A percentile compares a stretch with the other conserved stretches of the same genome.
Conservation (phyloP, 768 basidiomycete species). For the Lyophyllum atratum region DNA sequence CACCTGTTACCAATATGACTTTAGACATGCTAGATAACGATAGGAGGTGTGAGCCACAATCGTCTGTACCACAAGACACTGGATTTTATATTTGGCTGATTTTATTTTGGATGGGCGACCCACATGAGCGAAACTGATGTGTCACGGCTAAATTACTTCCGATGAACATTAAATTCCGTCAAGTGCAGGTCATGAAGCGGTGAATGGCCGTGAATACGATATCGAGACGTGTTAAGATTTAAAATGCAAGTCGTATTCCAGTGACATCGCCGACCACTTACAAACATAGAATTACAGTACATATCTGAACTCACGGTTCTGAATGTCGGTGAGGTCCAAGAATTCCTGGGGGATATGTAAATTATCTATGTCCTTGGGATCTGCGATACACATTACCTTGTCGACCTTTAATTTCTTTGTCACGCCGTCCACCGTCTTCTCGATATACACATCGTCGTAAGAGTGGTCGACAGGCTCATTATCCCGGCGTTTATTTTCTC, state of each 20-base stretch:
- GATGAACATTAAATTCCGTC: too few species aligned
- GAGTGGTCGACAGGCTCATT: conserved; percentile 50
- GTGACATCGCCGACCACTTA: not conserved
- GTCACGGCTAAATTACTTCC: too few species aligned
- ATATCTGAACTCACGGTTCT: conserved; percentile 76
- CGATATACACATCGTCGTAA: conserved; percentile 65
- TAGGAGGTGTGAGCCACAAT: not conserved
- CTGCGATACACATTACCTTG: conserved; percentile 47
- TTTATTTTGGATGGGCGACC: not conserved
- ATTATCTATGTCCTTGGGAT: not conserved
- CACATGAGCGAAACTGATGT: not conserved
- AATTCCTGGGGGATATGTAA: conserved; percentile 49
- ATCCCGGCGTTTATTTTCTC: conserved; percentile 69
- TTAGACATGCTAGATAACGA: conserved; percentile 9
- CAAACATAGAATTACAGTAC: conserved; percentile 43
- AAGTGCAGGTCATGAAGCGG: too few species aligned
- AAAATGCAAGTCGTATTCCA: too few species aligned
- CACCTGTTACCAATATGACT: conserved; percentile 23
- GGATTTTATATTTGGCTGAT: not conserved
- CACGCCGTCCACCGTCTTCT: conserved; percentile 54
- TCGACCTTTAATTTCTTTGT: conserved; percentile 58
- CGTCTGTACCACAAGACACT: too few species aligned
- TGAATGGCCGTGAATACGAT: too few species aligned
- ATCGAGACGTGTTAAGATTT: too few species aligned
- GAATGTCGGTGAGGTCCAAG: conserved; percentile 70